A percentile compares a stretch with the other conserved stretches of the same genome.
phyloP scores from a whole-genome alignment of 2,329 filamentous ascomycete genomes.

The Dendrostoma leiphaemia region DNA sequence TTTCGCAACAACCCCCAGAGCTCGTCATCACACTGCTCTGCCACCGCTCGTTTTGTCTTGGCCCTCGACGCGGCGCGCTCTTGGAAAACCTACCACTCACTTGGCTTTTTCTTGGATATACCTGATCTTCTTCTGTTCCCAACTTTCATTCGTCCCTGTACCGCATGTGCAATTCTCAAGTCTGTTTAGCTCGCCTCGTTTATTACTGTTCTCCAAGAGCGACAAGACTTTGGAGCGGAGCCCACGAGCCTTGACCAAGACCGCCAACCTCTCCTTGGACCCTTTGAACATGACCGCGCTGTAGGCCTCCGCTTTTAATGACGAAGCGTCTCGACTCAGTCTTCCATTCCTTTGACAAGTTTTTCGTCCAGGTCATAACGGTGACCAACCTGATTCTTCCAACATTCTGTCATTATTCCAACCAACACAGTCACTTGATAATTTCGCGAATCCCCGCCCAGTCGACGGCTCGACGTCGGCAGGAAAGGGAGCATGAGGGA shows the following conservation, averaged over 20 bases:
- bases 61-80: not conserved
- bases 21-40: too few relatives aligned
- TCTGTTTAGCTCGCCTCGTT: not conserved
- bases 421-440: not conserved
- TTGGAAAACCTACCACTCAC: not conserved
- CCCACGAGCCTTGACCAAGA: not conserved
- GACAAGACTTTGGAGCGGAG: not conserved
- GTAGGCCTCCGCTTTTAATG: not conserved
- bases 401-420: too few relatives aligned
- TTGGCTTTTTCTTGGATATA: constrained; percentile 5
- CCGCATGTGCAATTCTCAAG: not conserved
- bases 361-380: not conserved
- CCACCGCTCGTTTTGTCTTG: constrained; percentile 1
- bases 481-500: not conserved
- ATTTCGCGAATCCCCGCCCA: not conserved
- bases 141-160: not conserved
- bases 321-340: not conserved
- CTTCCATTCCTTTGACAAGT: too few relatives aligned
- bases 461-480: not conserved
- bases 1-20: too few relatives aligned
- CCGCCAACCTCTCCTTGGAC: not conserved
- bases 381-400: too few relatives aligned
- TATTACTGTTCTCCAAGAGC: not conserved
- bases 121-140: not conserved
- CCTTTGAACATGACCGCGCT: not conserved